Conservation (phyloP, 129 eudicot species). For the Oenanthe sinensis region DNA sequence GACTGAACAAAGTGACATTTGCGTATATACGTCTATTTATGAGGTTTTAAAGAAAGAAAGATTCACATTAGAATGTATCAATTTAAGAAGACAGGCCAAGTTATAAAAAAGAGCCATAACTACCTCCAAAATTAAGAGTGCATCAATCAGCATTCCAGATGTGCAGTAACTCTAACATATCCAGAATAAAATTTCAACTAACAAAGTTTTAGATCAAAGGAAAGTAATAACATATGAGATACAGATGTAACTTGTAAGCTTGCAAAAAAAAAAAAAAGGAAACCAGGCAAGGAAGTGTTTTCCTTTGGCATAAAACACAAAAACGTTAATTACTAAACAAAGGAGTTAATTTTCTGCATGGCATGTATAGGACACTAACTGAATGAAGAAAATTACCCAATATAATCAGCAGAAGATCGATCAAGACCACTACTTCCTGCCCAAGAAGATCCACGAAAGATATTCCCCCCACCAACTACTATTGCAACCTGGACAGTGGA, state of each 20-base stretch:
- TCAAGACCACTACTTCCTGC: constrained; percentile 97
- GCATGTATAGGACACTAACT: background rate
- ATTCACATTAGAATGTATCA: background rate
- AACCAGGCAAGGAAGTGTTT: background rate
- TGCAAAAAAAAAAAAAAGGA: background rate
- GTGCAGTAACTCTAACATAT: background rate
- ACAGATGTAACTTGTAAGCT: background rate
- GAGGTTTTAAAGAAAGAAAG: background rate
- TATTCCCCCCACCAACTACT: constrained; percentile 96
- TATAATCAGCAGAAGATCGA: constrained; percentile 96
- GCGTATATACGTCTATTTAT: background rate
- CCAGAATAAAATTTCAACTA: background rate
- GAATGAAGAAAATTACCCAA: constrained; percentile 45
- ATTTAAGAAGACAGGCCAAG: background rate
- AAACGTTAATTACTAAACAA: background rate
- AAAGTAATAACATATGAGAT: background rate
- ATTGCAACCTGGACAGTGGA: constrained; percentile 63
- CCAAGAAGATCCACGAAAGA: constrained; percentile 96
- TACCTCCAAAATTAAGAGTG: background rate
- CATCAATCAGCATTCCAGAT: background rate
- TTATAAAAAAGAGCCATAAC: background rate
- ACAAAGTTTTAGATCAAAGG: background rate
- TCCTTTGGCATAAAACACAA: background rate
- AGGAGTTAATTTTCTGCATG: background rate
- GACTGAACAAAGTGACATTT: background rate